These are phyloP conservation scores for Erythrophleum ivorense DNA, from an alignment of 331 rosid species.

Conservation along the genomic window DNA sequence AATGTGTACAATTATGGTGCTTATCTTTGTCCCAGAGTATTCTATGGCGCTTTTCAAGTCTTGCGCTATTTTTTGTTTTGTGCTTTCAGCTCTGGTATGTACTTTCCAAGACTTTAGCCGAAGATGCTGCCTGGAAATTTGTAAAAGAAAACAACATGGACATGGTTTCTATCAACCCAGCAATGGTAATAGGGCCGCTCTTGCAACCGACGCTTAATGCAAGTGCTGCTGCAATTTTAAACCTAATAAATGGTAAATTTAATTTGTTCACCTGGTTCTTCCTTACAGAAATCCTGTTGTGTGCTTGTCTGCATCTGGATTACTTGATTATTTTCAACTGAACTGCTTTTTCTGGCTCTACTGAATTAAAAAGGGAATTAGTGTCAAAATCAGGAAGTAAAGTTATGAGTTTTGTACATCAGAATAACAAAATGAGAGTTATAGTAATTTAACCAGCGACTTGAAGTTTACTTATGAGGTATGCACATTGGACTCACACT, in stretches of 20 bases:
- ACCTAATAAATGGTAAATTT: slow-evolving; percentile 58
- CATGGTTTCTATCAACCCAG: slow-evolving; percentile 65
- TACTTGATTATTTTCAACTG: not conserved
- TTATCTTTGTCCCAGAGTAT: not conserved
- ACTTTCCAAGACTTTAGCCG: slow-evolving; percentile 80
- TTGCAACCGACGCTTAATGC: slow-evolving; percentile 76
- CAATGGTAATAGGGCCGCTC: slow-evolving; percentile 70
- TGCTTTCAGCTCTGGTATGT: slow-evolving; percentile 70
- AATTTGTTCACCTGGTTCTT: not conserved
- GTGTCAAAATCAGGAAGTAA: not conserved
- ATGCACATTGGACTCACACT: not conserved
- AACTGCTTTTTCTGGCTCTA: not conserved
- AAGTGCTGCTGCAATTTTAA: slow-evolving; percentile 62
- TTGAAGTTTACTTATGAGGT: too few species aligned
- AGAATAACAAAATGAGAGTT: not conserved
- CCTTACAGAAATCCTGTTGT: not conserved
- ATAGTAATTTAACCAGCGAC: not conserved
- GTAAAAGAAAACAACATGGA: slow-evolving; percentile 69
- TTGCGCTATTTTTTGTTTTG: slow-evolving; percentile 24
- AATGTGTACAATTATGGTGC: not conserved
- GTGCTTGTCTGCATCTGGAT: not conserved
- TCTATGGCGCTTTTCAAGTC: not conserved
- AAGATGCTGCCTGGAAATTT: slow-evolving; percentile 83
- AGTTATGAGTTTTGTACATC: not conserved
- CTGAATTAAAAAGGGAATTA: not conserved